Base-by-base conservation (phyloP, 2,329 filamentous ascomycete genomes). In the Tolypocladium ovalisporum region DNA sequence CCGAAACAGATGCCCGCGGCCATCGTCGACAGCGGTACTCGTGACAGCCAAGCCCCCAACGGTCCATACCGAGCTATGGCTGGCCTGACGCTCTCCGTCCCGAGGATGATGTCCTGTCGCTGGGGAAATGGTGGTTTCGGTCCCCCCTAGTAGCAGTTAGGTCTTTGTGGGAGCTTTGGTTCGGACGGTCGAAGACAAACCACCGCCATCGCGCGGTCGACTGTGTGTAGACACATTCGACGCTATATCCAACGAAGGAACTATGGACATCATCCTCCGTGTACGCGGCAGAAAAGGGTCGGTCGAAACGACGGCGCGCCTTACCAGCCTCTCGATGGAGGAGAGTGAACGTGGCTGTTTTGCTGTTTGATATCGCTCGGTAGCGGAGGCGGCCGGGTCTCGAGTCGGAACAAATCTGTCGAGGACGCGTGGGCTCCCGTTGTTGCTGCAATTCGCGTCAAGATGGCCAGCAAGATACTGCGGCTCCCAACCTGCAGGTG, bases 41-140 rank as follows among this genome's bases (percentile, higher is more conserved):
- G 76, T 74, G n/a, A 83, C 81, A 54, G 82, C 80, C 12, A 82
- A 67, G n/a, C 88, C 87, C 32, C 89, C 88, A 13, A 94, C 84
- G 22, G 84, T 82, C 90, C 89, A 96, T 22, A 93, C 79, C 12
- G 85, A 80, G 3, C 88, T 87, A 60, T 78, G 73, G 68, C 88
- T 92, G 60, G 83, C 75, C 66, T 85, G 77, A 57, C 79, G 69
- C 40, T 70, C 68, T 32, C 54, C 58, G 55, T 57, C 58, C 22
- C 22, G 47, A 12, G 13, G 19, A 35, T 29, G 29, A 19, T 6
- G 4, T 19, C 19, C 15, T 32, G 27, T 49, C 9, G 27, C 44
- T 12, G 44, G 29, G 4, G 12, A 17, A 5, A 32, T 49, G 15
- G 29, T 35, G 29, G 29, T 52, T 29, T 32, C 47, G 47, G 19